These are phyloP conservation scores for Aspergillus novoparasiticus DNA, from an alignment of 2,329 filamentous ascomycete species.

Conservation along the genomic window DNA sequence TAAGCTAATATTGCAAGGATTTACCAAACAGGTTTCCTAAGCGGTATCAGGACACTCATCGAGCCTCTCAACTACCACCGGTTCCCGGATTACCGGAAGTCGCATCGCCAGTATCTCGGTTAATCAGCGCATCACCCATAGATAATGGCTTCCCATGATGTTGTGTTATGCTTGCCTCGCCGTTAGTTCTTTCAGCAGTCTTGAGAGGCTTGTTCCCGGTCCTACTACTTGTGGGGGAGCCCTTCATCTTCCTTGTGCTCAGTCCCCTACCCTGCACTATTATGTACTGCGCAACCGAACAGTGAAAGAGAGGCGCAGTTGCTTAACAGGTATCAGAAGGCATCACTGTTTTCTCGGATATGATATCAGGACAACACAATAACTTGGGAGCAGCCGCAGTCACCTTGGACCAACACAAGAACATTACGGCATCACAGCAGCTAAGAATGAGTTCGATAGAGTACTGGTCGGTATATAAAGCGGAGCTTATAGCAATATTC, in stretches of 20 bases:
- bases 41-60: too few species aligned
- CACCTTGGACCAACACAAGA: background rate
- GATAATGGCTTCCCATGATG: background rate
- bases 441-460: background rate
- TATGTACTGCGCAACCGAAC: background rate
- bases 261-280: background rate
- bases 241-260: background rate
- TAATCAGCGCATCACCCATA: background rate
- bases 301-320: background rate
- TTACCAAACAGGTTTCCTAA: too few species aligned
- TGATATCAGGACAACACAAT: constrained; percentile 17
- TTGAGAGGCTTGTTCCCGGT: background rate
- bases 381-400: constrained; percentile 19
- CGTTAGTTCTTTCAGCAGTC: background rate
- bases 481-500: constrained; percentile 7
- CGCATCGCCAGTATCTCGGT: background rate
- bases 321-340: background rate
- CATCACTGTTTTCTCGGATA: constrained; percentile 19
- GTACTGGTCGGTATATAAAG: background rate
- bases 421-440: background rate
- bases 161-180: background rate
- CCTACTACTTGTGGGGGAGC: too few species aligned
- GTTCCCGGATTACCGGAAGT: background rate
- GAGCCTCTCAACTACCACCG: too few species aligned
- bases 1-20: too few species aligned